A percentile compares a stretch with the other conserved stretches of the same genome.
phyloP scores from a whole-genome alignment of 768 basidiomycete species.

The Termitomyces sp. region DNA sequence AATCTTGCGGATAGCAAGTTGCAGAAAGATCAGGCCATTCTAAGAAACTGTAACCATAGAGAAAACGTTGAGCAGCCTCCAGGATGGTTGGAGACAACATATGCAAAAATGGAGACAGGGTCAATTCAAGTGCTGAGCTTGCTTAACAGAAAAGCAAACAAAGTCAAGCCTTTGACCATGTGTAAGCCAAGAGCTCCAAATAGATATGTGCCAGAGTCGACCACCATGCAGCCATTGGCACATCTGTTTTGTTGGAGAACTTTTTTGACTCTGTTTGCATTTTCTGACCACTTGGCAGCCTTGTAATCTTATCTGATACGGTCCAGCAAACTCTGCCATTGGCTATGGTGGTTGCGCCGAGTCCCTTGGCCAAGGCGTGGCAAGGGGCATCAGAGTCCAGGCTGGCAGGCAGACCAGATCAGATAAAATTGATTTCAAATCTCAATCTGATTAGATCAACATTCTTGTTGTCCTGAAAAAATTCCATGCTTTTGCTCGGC shows the following conservation, averaged over 20 bases:
- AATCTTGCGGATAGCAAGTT: conserved; percentile 15
- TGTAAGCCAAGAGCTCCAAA: not conserved
- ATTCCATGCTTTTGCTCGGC: not conserved
- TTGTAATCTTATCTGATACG: conserved; percentile 30
- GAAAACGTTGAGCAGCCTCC: conserved; percentile 1
- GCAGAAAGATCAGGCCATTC: conserved; percentile 28
- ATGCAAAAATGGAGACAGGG: not conserved
- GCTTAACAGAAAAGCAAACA: not conserved
- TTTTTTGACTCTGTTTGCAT: not conserved
- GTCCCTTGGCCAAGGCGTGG: conserved; percentile 8
- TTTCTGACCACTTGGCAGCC: conserved; percentile 13
- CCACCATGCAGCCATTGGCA: not conserved
- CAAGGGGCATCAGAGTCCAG: conserved; percentile 11
- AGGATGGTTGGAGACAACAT: not conserved
- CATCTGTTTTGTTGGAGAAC: not conserved
- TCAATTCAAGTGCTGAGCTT: not conserved
- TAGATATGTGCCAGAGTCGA: not conserved
- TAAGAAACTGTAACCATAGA: conserved; percentile 23
- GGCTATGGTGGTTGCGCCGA: conserved; percentile 2
- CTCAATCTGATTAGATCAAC: conserved; percentile 24
- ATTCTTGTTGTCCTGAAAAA: not conserved
- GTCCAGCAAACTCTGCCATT: conserved; percentile 19
- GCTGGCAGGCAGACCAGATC: conserved; percentile 11
- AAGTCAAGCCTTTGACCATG: not conserved
- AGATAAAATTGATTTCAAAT: conserved; percentile 18